Evolutionary conservation across 2,329 filamentous ascomycete genomes (phyloP), one percentile per base, ranked within the genome.

Genomic region (Ramularia collo-cygni): DNA sequence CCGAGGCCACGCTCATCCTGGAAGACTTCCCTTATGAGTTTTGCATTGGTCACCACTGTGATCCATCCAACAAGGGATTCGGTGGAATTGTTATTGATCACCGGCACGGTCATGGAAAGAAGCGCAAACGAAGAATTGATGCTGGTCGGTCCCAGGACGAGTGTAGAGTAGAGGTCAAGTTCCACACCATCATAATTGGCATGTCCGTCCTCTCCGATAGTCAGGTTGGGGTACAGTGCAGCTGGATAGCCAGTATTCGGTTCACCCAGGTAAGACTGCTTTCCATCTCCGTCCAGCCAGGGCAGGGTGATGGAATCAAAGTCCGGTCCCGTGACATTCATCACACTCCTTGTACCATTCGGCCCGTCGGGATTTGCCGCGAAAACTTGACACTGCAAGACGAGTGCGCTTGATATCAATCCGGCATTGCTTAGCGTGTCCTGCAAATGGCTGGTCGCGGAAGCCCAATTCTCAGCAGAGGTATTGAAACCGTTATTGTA

Each of bases 101-200:
- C 77, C 0, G 88, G 85, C 12, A 90, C 65, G 0, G 88, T 94
- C 43, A 94, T 69, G 2, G 88, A 95, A 9, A 94, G 60, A 8
- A 95, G 67, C 15, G 85, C 84, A 48, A 83, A 84, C 0, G 78
- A 77, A 31, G 75, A 66, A 58, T 93, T 92, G 47, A 92, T 64
- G 16, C 76, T 69, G 42, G 85, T 69, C 0, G 88, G 88, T 0
- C 89, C 89, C 0, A 92, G 71, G 1, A 95, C 65, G n/a, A 95
- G 67, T 1, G 78, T 78, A 6, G 65, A 68, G n/a, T 61, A 61
- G 14, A 55, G 50, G 30, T 68, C 65, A 4, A 52, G 44, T 12
- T 38, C 13, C 14, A 79, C 59, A 12, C 66, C 68, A 4, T 69
- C 50, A 39, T 63, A 69, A 4, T 58, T 57, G 4, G 68, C 71